Percentiles rank a stretch among this genome's conserved stretches.
These are phyloP conservation scores for Penicilliopsis zonata DNA, from an alignment of 495 filamentous ascomycete genomes.

Conservation along the genomic window DNA sequence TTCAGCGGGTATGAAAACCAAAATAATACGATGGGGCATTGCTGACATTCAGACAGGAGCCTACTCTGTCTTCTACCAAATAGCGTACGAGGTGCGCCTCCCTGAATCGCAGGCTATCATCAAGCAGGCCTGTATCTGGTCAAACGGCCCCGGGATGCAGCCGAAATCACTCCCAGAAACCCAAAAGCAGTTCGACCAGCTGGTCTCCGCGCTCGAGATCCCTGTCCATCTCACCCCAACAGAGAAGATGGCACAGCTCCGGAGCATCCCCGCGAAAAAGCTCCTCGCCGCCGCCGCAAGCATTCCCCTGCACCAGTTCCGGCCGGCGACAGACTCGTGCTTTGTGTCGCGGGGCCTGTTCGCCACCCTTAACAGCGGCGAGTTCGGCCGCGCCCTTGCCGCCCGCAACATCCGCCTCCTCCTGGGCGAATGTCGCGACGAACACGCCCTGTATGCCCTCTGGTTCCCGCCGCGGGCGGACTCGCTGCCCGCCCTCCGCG, in stretches of 20 bases:
- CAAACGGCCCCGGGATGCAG: slow-evolving; percentile 43
- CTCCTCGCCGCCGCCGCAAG: slow-evolving; percentile 28
- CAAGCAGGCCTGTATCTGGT: slow-evolving; percentile 38
- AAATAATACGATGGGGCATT: neutral
- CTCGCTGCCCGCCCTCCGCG: slow-evolving; percentile 23
- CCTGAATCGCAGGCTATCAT: slow-evolving; percentile 27
- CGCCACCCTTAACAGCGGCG: slow-evolving; percentile 32
- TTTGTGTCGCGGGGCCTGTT: slow-evolving; percentile 39
- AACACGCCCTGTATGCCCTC: slow-evolving; percentile 37
- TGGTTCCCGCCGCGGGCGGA: slow-evolving; percentile 28
- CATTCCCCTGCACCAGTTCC: slow-evolving; percentile 38
- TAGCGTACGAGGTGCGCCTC: slow-evolving; percentile 41
- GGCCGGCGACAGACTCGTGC: slow-evolving; percentile 34
- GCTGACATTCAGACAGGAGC: slow-evolving; percentile 29
- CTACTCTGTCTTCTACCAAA: slow-evolving; percentile 49
- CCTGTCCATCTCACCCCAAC: slow-evolving; percentile 20
- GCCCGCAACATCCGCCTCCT: slow-evolving; percentile 35
- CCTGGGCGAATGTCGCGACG: slow-evolving; percentile 43
- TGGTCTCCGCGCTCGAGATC: slow-evolving; percentile 35
- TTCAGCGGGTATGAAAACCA: slow-evolving; percentile 34
- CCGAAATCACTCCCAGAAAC: slow-evolving; percentile 33
- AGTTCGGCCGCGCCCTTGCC: slow-evolving; percentile 29
- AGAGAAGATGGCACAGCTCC: slow-evolving; percentile 36
- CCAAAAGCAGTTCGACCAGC: slow-evolving; percentile 43
- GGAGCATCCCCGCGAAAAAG: slow-evolving; percentile 17